Percentiles rank a stretch among this genome's conserved stretches.
Evolutionary conservation across 371 early-diverging fungal genomes (phyloP).

Genomic region (Globomyces sp.): DNA sequence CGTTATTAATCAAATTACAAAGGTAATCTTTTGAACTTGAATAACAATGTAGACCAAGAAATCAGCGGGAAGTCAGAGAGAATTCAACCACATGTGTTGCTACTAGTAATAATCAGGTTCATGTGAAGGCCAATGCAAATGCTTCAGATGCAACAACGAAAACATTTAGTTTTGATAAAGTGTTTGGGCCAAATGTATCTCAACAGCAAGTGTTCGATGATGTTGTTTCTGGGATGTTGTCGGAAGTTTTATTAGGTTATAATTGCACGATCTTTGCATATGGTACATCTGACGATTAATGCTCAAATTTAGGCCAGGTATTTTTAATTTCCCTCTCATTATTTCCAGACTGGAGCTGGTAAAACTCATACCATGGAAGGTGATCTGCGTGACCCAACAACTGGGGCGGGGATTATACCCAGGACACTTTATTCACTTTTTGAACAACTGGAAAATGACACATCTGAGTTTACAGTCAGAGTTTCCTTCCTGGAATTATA

Average conservation of each 20-base stretch:
- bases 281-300: constrained; percentile 31
- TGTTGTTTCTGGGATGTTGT: constrained; percentile 77
- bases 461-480: constrained; percentile 70
- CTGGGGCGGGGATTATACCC: constrained; percentile 85
- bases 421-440: constrained; percentile 84
- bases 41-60: constrained; percentile 33
- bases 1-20: no score
- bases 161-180: constrained; percentile 85
- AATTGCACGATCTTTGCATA: constrained; percentile 97
- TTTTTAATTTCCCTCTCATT: neutral
- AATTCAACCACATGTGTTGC: constrained; percentile 40
- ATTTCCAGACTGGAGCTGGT: constrained; percentile 87
- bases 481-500: constrained; percentile 95
- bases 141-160: constrained; percentile 42
- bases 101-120: constrained; percentile 25
- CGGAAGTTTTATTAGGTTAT: constrained; percentile 73
- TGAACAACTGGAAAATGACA: constrained; percentile 51
- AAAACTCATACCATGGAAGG: constrained; percentile 99
- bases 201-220: constrained; percentile 85
- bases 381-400: constrained; percentile 44
- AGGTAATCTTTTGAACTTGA: no score
- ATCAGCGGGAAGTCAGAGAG: constrained; percentile 42
- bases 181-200: constrained; percentile 80
- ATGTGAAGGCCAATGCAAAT: constrained; percentile 31
- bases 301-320: constrained; percentile 20